A percentile compares a stretch with the other conserved stretches of the same genome.
These are phyloP conservation scores for Starmerella vaccinii DNA, from an alignment of 805 yeast species.

Conservation along the genomic window DNA sequence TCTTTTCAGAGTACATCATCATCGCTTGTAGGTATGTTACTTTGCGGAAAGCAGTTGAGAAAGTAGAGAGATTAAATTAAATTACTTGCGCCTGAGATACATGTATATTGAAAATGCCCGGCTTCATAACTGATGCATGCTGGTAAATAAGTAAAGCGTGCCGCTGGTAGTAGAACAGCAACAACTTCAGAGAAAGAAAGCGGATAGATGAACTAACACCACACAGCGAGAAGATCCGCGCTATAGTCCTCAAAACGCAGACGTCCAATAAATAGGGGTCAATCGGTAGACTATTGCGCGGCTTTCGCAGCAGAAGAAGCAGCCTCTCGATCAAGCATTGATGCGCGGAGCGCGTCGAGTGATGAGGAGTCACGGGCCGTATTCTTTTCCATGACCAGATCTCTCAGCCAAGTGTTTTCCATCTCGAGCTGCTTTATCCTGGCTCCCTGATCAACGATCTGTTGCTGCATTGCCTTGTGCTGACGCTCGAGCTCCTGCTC, in stretches of 20 bases:
- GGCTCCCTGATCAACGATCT: slow-evolving; percentile 54
- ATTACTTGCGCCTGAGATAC: too few relatives aligned
- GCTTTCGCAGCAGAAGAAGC: neutral
- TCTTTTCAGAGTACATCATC: too few relatives aligned
- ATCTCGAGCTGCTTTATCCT: slow-evolving; percentile 76
- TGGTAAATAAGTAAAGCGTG: too few relatives aligned
- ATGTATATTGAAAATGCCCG: too few relatives aligned
- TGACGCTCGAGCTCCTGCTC: slow-evolving; percentile 83
- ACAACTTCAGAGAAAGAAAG: too few relatives aligned
- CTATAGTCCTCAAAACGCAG: neutral
- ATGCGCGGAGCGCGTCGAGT: slow-evolving; percentile 22
- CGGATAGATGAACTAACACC: too few relatives aligned
- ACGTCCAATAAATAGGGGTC: neutral
- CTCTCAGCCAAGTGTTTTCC: slow-evolving; percentile 81
- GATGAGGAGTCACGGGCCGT: slow-evolving; percentile 31
- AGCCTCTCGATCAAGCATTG: slow-evolving; percentile 8
- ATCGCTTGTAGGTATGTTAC: too few relatives aligned
- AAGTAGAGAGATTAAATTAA: too few relatives aligned
- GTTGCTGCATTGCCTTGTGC: slow-evolving; percentile 60
- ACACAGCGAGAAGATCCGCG: too few relatives aligned
- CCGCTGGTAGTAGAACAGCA: too few relatives aligned
- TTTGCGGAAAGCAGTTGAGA: too few relatives aligned
- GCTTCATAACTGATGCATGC: too few relatives aligned
- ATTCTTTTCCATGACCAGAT: slow-evolving; percentile 67
- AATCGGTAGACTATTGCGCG: neutral